Evolutionary conservation across 2,329 filamentous ascomycete species (phyloP), one percentile per base, ranked within the genome.

Genomic region (Claviceps purpurea): DNA sequence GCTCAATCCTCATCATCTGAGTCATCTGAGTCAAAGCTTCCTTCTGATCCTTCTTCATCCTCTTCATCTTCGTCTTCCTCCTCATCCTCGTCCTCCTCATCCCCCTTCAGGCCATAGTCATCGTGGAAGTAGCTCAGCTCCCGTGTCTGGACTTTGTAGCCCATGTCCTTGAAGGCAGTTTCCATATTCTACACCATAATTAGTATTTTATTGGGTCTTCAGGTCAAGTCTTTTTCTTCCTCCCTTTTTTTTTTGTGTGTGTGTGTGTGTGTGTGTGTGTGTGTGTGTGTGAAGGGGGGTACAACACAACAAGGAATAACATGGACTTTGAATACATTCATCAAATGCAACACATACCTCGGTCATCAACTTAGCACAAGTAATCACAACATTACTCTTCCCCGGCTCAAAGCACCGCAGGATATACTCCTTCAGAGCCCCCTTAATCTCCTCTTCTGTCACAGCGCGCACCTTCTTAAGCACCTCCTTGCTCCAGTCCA

Each of bases 301-400:
- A 16, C 16, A 6, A 34, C 30, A 34, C 30, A 11, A 7, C 7
- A 26, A 26, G 24, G 24, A 26, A 26, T 6, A 26, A 26, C 18
- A 18, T 18, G 18, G 18, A 18, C 18, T 18, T 18, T 18, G 18
- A 18, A 18, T 18, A 18, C 18, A 18, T 18, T 18, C 18, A 18
- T 18, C 18, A 18, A 18, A 18, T 18, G 18, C 18, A 18, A 18
- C 18, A 75, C 82, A 70, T 71, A 93, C 88, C 74, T 95, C 87
- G 60, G 84, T 76, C 78, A 96, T 85, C 48, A 89, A 78, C 16
- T 85, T 84, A 20, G 89, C 87, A 65, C 91, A 96, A 7, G 91
- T 95, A 50, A 96, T 77, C 3, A 96, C 82, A 50, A 96, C 72
- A 64, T 97, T 94, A 57, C 89, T 84, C 65, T 78, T 88, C 20